Percentiles rank a stretch among this genome's conserved stretches.
Evolutionary conservation across 2,329 filamentous ascomycete species (phyloP).

Genomic region (Colletotrichum destructivum): DNA sequence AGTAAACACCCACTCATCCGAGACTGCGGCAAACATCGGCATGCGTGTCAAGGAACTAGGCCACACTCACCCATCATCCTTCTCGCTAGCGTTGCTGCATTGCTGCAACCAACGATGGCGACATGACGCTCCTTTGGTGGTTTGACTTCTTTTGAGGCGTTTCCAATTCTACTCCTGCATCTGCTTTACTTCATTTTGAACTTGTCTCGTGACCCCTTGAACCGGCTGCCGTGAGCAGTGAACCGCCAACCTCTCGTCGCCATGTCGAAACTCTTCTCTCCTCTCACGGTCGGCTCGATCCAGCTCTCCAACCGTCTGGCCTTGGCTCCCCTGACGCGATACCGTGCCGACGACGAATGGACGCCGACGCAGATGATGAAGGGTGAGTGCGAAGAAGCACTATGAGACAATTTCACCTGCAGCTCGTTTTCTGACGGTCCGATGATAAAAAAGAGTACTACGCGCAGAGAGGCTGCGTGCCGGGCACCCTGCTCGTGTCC

Average conservation of each 20-base stretch:
- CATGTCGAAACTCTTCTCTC: conserved; percentile 43
- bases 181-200: neutral
- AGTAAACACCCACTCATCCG: too few species aligned
- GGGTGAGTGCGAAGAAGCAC: conserved; percentile 35
- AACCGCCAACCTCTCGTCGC: neutral
- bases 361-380: conserved; percentile 40
- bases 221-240: neutral
- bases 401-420: too few species aligned
- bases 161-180: neutral
- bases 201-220: neutral
- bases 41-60: neutral
- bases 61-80: too few species aligned
- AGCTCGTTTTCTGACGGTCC: neutral
- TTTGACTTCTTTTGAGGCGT: too few species aligned
- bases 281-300: conserved; percentile 40
- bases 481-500: conserved; percentile 66
- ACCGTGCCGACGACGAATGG: conserved; percentile 45
- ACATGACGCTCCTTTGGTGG: neutral
- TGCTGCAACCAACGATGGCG: neutral
- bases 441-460: conserved; percentile 46
- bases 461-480: conserved; percentile 51
- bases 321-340: conserved; percentile 45
- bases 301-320: conserved; percentile 45
- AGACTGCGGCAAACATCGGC: neutral
- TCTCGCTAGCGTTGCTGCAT: neutral